Percentiles rank a stretch among this genome's conserved stretches.
Evolutionary conservation across 441 rosid genomes (phyloP).

Genomic region (Pelargonium fulgidum): DNA sequence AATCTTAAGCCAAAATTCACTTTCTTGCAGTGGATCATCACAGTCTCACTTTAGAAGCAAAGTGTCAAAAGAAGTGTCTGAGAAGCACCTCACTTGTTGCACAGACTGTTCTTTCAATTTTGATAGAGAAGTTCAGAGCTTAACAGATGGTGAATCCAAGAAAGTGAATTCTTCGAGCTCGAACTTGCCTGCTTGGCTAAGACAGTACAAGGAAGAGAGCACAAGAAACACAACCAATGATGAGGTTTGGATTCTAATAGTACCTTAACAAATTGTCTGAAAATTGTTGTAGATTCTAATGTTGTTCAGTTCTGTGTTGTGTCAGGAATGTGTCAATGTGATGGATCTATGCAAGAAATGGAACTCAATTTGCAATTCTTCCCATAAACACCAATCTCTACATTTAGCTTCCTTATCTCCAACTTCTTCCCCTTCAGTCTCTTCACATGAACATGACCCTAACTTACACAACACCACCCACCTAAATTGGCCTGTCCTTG

Average conservation of each 20-base stretch:
- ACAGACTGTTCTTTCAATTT: constrained; percentile 6
- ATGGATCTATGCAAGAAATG: constrained; percentile 31
- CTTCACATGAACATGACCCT: constrained; percentile 29
- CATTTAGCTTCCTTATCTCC: constrained; percentile 40
- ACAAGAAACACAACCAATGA: constrained; percentile 21
- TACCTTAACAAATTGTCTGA: background rate
- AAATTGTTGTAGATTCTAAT: background rate
- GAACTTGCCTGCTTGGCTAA: constrained; percentile 59
- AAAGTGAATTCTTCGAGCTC: constrained; percentile 23
- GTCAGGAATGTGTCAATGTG: constrained; percentile 27
- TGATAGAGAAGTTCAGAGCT: constrained; percentile 1
- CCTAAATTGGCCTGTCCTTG: constrained; percentile 39
- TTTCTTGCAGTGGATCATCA: constrained; percentile 31
- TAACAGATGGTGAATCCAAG: constrained; percentile 3
- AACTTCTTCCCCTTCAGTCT: constrained; percentile 30
- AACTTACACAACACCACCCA: constrained; percentile 18
- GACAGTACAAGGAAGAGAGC: constrained; percentile 44
- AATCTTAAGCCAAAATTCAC: background rate
- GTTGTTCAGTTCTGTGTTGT: background rate
- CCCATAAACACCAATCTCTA: constrained; percentile 20
- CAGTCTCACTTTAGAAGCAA: constrained; percentile 27
- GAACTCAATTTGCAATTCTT: constrained; percentile 23
- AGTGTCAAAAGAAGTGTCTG: constrained; percentile 23
- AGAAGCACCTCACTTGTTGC: constrained; percentile 23
- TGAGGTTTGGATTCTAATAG: constrained; percentile 28